A percentile compares a stretch with the other conserved stretches of the same genome.
Evolutionary conservation across 2,329 filamentous ascomycete species (phyloP).

Genomic region (Phialocephala subalpina): DNA sequence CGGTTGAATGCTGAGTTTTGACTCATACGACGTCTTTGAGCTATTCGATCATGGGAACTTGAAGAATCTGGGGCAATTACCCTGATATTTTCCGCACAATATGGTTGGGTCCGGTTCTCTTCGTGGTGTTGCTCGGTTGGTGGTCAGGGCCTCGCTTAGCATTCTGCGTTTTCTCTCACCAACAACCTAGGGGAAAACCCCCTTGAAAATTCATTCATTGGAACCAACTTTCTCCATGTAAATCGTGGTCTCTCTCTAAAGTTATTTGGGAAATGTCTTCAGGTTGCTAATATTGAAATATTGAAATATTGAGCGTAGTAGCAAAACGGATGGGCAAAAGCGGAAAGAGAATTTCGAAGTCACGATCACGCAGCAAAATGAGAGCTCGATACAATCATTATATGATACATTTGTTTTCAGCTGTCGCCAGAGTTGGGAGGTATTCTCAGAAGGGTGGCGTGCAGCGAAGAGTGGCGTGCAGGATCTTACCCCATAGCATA

Average conservation of each 20-base stretch:
- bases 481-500: conserved; percentile 12
- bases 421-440: not conserved
- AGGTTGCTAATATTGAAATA: not conserved
- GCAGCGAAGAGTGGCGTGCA: conserved; percentile 11
- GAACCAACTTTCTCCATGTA: not conserved
- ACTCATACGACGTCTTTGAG: not conserved
- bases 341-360: not conserved
- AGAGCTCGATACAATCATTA: not conserved
- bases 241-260: not conserved
- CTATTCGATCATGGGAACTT: not conserved
- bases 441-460: not conserved
- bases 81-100: not conserved
- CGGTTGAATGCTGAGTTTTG: not conserved
- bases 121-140: not conserved
- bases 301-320: not conserved
- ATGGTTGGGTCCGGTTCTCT: not conserved
- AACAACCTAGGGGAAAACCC: not conserved
- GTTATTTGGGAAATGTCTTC: not conserved
- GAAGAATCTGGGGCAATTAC: not conserved
- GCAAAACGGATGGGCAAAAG: not conserved
- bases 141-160: not conserved
- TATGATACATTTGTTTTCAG: conserved; percentile 3
- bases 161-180: not conserved
- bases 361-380: not conserved
- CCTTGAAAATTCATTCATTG: not conserved